Base-by-base conservation (phyloP, 805 yeast genomes). In the Blastobotrys peoriensis region DNA sequence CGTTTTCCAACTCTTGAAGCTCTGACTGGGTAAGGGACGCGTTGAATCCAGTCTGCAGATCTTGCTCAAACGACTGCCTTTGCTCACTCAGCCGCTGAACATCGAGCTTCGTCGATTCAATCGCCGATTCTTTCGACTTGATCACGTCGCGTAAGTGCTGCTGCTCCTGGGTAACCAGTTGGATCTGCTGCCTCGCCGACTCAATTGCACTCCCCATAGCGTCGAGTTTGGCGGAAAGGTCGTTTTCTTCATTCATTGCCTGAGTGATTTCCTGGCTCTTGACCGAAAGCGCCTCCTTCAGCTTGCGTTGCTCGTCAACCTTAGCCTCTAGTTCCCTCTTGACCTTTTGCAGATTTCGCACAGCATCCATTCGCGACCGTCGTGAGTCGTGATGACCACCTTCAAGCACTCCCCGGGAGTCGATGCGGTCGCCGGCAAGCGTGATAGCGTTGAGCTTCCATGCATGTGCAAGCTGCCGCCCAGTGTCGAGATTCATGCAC, bases 351-450 rank as follows among this genome's bases (percentile, higher is more conserved):
- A 83, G 73, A 10, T 66, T 59, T 43, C 78, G 78, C 55, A 86
- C 69, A 2, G 82, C 75, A 53, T 87, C 95, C 39, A 89, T 63
- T 54, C 94, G 73, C 0, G 87, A 81, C 42, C 67, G 70, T 47
- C 75, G 76, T 53, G 71, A 75, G 54, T 86, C 93, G 53, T 85
- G 75, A 56, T 75, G 86, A 40, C 98, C 98, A 63, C 98, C 98
- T 19, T 86, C 79, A 37, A 93, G 62, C 1, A 83, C 84, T 62
- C 98, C 98, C 52, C 72, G 77, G 38, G 78, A 79, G 54, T 86
- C 94, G 40, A 86, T 86, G 51, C 86, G 71, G 60, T 93, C 98
- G 53, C 98, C 98, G 61, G 86, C 95, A 15, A 91, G 66, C 0
- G 98, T 93, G 13, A 93, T 83, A 0, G 95, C 85, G 54, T 76